These are phyloP conservation scores for Trichoderma polysporum DNA, from an alignment of 2,329 filamentous ascomycete species.

Conservation along the genomic window DNA sequence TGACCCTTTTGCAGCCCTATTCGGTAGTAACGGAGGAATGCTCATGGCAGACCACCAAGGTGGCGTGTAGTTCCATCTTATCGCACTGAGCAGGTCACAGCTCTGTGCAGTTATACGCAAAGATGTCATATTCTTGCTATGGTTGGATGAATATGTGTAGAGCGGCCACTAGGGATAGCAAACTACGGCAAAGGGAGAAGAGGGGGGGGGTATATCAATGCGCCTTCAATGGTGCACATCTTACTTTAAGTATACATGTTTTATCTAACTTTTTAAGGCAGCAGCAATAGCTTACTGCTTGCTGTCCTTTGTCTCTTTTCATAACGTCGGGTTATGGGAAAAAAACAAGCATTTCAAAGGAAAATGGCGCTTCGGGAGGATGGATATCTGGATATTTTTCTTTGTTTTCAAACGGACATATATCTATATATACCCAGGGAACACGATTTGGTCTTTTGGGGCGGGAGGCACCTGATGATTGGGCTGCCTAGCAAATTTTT, in stretches of 20 bases:
- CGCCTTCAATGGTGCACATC: background rate
- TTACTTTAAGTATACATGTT: background rate
- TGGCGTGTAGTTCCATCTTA: background rate
- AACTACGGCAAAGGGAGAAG: background rate
- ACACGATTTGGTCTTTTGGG: background rate
- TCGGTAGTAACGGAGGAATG: conserved; percentile 42
- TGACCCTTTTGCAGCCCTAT: conserved; percentile 52
- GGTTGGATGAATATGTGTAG: background rate
- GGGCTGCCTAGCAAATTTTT: background rate
- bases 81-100: background rate
- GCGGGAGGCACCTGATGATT: background rate
- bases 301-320: background rate
- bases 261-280: background rate
- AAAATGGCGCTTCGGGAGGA: conserved; percentile 10
- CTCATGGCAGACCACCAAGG: conserved; percentile 34
- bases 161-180: background rate
- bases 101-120: background rate
- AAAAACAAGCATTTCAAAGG: background rate
- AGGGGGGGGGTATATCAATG: background rate
- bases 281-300: background rate
- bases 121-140: background rate
- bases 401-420: conserved; percentile 10
- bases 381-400: conserved; percentile 1
- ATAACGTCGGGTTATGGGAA: background rate
- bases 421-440: conserved; percentile 19